Evolutionary conservation across 1,284 basidiomycete genomes (phyloP), one percentile per base, ranked within the genome.

Genomic region (Sparassis latifolia): DNA sequence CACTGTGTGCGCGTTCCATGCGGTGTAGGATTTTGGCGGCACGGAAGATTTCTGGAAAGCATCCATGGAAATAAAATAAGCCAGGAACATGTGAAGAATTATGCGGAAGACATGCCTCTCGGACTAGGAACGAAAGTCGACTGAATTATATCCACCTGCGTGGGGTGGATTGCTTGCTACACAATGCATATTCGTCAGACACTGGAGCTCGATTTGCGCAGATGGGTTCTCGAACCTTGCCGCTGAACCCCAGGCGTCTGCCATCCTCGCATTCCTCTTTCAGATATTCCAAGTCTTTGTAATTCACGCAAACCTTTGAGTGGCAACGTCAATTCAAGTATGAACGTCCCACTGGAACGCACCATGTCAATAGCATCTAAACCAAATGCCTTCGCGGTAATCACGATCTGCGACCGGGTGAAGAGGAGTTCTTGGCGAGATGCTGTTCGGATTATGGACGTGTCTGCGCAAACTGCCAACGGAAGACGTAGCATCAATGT

Each of bases 151-250:
- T 80, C 79, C 3, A 97, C 81, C 67, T 98, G 95, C 10, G 73
- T 73, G 0, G 95, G 94, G 68, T 98, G 95, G 47, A 98, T 96
- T 1, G 90, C 92, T 90, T 97, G 94, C 88, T 93, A 60, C 27
- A 56, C 10, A 33, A 10, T 43, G 10, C 28, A 4, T 31, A 41
- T 31, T 41, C 20, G 37, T 20, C 5, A 39, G 32, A 32, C n/a
- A 10, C 7, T 42, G 40, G 10, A 6, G 28, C 10, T 27, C 12
- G 0, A 20, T 20, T n/a, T 12, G 20, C n/a, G 10, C 12, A 12
- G n/a, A 27, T 5, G 20, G 4, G 30, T 30, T 10, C 10, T 4
- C 31, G 30, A 55, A 84, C 90, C 76, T 96, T 96, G 44, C 92
- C 92, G 30, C 84, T 86, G 61, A 92, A 95, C 0, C 92, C 92